Evolutionary conservation across 805 yeast genomes (phyloP).

Genomic region (Metschnikowia borealis): DNA sequence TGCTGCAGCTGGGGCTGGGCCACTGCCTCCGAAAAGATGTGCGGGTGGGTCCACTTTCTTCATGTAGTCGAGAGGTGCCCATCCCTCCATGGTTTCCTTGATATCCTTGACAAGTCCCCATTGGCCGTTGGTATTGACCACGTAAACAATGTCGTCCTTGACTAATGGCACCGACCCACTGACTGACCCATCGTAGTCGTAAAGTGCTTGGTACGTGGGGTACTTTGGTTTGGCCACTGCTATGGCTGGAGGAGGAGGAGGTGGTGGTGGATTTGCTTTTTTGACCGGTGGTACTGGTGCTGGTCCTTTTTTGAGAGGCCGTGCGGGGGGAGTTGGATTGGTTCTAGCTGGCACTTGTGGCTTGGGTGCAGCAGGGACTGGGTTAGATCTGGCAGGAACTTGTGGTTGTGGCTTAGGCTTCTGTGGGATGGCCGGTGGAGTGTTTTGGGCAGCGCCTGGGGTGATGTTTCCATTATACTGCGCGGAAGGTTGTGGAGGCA

Average conservation of each 20-base stretch:
- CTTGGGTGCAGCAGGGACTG: slow-evolving; percentile 1
- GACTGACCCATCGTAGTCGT: slow-evolving; percentile 85
- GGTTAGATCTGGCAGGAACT: slow-evolving; percentile 10
- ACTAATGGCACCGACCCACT: slow-evolving; percentile 73
- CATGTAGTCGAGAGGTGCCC: slow-evolving; percentile 96
- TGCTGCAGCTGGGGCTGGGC: slow-evolving; percentile 26
- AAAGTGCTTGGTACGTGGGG: slow-evolving; percentile 82
- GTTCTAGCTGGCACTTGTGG: slow-evolving; percentile 9
- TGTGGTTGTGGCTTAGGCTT: slow-evolving; percentile 14
- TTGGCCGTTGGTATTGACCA: slow-evolving; percentile 75
- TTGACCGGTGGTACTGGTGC: slow-evolving; percentile 64
- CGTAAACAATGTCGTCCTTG: slow-evolving; percentile 71
- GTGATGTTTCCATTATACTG: slow-evolving; percentile 8
- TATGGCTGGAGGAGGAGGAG: slow-evolving; percentile 66
- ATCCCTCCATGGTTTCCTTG: slow-evolving; percentile 80
- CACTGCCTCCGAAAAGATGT: slow-evolving; percentile 18
- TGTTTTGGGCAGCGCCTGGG: slow-evolving; percentile 10
- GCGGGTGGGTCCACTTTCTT: slow-evolving; percentile 53
- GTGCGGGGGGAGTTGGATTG: slow-evolving; percentile 21
- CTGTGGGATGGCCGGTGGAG: slow-evolving; percentile 8
- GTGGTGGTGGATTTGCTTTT: slow-evolving; percentile 34
- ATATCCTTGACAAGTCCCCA: slow-evolving; percentile 88
- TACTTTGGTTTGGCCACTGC: slow-evolving; percentile 51
- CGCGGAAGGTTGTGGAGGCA: slow-evolving; percentile 17
- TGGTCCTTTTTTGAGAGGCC: slow-evolving; percentile 27